Percentiles rank a stretch among this genome's conserved stretches.
Evolutionary conservation across 768 basidiomycete species (phyloP).

Genomic region (Mycena polygramma): DNA sequence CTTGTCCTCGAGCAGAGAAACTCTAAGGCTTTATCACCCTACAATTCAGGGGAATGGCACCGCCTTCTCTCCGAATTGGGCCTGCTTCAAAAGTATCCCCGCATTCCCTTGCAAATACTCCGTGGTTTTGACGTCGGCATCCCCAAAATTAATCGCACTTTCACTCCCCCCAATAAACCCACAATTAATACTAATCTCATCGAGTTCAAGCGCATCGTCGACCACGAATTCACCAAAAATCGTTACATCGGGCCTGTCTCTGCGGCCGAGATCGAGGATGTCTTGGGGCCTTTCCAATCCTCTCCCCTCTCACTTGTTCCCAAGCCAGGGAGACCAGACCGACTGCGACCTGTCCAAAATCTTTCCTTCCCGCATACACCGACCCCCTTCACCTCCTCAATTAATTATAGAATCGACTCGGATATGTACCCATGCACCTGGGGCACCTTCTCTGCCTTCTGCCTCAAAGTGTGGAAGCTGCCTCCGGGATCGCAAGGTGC

Average conservation of each 20-base stretch:
- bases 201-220: not conserved
- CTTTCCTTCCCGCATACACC: constrained; percentile 38
- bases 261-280: not conserved
- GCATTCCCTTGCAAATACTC: not conserved
- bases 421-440: constrained; percentile 50
- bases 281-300: not conserved
- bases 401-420: constrained; percentile 42
- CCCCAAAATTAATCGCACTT: not conserved
- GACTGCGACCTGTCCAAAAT: constrained; percentile 44
- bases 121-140: not conserved
- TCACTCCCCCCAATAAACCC: not conserved
- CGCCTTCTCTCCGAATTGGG: not conserved
- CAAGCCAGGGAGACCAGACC: not conserved
- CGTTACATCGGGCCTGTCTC: not conserved
- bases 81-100: not conserved
- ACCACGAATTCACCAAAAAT: not conserved
- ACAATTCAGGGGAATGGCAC: not conserved
- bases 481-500: constrained; percentile 45
- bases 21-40: not conserved
- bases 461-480: constrained; percentile 33
- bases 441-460: constrained; percentile 45
- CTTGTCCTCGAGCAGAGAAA: not conserved
- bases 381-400: constrained; percentile 21
- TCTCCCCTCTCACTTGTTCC: not conserved
- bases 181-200: not conserved